Base-by-base conservation (phyloP, 169 alveolate species). In the Plasmodium ovale region DNA sequence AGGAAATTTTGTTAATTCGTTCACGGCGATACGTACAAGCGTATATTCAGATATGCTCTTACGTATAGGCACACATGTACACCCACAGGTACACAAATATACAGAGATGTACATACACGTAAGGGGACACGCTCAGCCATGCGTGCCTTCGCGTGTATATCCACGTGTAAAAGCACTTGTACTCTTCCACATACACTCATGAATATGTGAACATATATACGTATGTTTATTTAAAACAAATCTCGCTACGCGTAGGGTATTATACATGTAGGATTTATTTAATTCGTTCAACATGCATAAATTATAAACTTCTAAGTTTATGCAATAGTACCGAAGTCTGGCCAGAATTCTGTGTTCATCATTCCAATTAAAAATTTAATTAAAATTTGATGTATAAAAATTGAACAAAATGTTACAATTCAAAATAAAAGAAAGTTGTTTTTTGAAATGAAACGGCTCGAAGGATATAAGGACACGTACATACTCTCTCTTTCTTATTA, bases 311-410 rank as follows among this genome's bases (percentile, higher is more conserved):
- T n/a, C 3, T 29, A 10, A n/a, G 27, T 58, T 6, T 21, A 58
- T n/a, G n/a, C n/a, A 47, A 58, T 29, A 10, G 47, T 77, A 77
- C 88, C 88, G 16, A 33, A 49, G 58, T 77, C 88, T 10, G 88
- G 88, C 88, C 88, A 77, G 54, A 77, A 77, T 47, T 42, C 74
- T 7, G 88, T 42, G 16, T 23, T 47, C 77, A 77, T 77, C 53
- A 60, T 77, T 33, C 25, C 10, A 2, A 12, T 72, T 3, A 29
- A 70, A 47, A 23, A 10, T 37, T 29, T 31, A 72, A 54, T 54
- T 29, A 53, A 44, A 25, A 25, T 10, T 56, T 54, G 33, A n/a
- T n/a, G 44, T 9, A 72, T 16, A 56, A 54, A 54, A 35, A n/a
- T n/a, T n/a, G n/a, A n/a, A n/a, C n/a, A n/a, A n/a, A n/a, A 56